These are phyloP conservation scores for Ceratocystis eucalypticola DNA, from an alignment of 2,329 filamentous ascomycete species.

Conservation along the genomic window DNA sequence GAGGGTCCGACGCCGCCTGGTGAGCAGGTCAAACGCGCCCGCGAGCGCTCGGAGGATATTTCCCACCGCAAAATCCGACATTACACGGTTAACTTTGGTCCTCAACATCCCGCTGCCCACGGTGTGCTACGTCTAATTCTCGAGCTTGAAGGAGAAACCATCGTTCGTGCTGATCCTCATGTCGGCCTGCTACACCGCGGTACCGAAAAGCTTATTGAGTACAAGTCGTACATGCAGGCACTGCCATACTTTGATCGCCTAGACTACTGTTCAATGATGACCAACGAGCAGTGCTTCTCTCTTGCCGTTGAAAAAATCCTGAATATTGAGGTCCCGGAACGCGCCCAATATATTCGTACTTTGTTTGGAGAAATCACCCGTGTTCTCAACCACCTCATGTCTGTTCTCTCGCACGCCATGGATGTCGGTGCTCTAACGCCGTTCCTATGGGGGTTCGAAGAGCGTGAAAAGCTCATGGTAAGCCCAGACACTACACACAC, in stretches of 20 bases:
- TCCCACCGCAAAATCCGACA: conserved; percentile 77
- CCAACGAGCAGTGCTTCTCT: conserved; percentile 95
- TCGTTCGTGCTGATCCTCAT: conserved; percentile 90
- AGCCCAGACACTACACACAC: conserved; percentile 24
- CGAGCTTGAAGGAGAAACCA: conserved; percentile 95
- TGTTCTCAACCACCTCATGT: conserved; percentile 95
- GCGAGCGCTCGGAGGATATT: conserved; percentile 34
- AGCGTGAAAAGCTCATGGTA: conserved; percentile 99
- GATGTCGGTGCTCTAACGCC: conserved; percentile 95
- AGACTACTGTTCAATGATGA: conserved; percentile 99
- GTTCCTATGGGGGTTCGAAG: conserved; percentile 98
- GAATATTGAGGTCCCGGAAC: conserved; percentile 87
- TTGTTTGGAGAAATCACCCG: conserved; percentile 92
- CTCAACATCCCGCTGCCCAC: conserved; percentile 96
- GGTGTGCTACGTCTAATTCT: conserved; percentile 95
- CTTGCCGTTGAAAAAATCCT: conserved; percentile 95
- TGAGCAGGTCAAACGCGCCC: conserved; percentile 31
- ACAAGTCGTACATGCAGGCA: conserved; percentile 97
- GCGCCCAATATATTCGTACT: conserved; percentile 94
- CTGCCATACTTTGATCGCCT: conserved; percentile 97
- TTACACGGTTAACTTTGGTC: conserved; percentile 99
- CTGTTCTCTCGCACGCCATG: conserved; percentile 92
- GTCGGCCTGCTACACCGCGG: conserved; percentile 91
- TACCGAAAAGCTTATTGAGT: conserved; percentile 99
- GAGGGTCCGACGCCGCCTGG: conserved; percentile 32